Evolutionary conservation across 1,139 yeast genomes (phyloP), one percentile per base, ranked within the genome.

Genomic region (Candida freyschussii): DNA sequence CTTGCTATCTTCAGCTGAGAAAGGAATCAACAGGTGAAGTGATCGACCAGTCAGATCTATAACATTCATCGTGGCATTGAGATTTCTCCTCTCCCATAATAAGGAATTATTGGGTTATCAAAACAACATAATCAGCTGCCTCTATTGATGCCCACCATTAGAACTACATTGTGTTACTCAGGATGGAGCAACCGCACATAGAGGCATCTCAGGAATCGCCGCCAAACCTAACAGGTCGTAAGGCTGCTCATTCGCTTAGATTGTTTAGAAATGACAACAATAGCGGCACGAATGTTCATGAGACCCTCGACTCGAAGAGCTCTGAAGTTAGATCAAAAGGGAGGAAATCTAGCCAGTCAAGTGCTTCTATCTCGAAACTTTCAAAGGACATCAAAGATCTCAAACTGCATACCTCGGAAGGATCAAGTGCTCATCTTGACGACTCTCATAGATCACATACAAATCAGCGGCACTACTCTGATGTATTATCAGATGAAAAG

Each of bases 221-320:
- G 10, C 38, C 45, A 7, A 39, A 41, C 26, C 30, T 45, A 12
- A 50, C 60, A 4, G 63, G 62, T 3, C 60, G 78, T 34, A 72
- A 72, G 49, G 77, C 77, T 5, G 72, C 77, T 17, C 57, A 66
- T 30, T 67, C 75, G n/a, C 52, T 72, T 23, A 55, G 74, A 15
- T 54, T 72, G 14, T 72, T 72, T 46, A 58, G 64, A 52, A 60
- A 43, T 35, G 62, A 58, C 27, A 44, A 47, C 35, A 39, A 36
- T 26, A 43, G 40, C 21, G 30, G 35, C 5, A 36, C 44, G 18
- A 48, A 49, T 17, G 16, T 36, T 13, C 25, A 30, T 12, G 43
- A 42, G 8, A 14, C 19, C 2, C 21, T 10, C 11, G 37, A 32
- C 13, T 18, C 12, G 23, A 27, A 29, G 26, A 30, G 34, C 18